phyloP scores from a whole-genome alignment of 2,329 filamentous ascomycete species.

The Geoglossum cookeanum region DNA sequence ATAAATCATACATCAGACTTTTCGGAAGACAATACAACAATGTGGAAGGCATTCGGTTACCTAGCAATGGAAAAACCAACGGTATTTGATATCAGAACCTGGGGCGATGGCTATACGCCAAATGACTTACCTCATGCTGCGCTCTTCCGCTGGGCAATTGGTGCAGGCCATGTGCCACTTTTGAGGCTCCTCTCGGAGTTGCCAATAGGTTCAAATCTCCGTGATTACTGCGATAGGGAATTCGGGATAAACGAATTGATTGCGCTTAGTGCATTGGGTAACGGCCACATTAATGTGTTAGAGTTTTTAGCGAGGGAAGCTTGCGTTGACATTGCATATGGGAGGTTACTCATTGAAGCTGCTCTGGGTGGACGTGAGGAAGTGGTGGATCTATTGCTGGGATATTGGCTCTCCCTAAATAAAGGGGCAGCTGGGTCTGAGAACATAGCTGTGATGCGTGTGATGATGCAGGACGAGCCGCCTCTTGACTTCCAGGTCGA shows the following conservation, averaged over 20 bases:
- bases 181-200: neutral
- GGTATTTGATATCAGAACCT: constrained; percentile 6
- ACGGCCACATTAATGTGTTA: neutral
- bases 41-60: neutral
- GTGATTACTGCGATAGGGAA: neutral
- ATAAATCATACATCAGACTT: neutral
- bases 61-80: constrained; percentile 3
- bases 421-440: neutral
- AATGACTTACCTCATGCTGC: neutral
- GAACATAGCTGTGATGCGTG: neutral
- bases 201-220: neutral
- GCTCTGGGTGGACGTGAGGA: neutral
- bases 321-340: neutral
- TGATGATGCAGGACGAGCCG: neutral
- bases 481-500: neutral
- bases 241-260: neutral
- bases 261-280: neutral
- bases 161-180: constrained; percentile 1
- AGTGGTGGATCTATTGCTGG: neutral
- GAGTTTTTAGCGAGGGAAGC: neutral
- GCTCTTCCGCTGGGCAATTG: constrained; percentile 2
- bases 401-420: neutral
- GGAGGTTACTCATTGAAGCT: neutral
- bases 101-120: neutral
- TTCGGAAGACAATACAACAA: neutral